A percentile compares a stretch with the other conserved stretches of the same genome.
phyloP scores from a whole-genome alignment of 225 moss, liverwort and hornwort species.

The Climacium dendroides region DNA sequence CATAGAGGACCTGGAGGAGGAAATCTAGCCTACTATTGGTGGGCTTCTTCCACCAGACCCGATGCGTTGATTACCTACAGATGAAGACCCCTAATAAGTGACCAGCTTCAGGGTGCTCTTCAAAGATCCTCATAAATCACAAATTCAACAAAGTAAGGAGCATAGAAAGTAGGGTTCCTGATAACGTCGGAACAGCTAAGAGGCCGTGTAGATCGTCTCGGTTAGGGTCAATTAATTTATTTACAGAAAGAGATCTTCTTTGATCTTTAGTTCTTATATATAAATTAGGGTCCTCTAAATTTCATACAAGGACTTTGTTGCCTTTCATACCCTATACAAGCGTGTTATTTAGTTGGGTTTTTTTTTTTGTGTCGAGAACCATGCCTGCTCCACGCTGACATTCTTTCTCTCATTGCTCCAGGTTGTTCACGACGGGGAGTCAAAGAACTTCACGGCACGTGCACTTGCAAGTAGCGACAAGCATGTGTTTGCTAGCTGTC shows the following conservation, averaged over 20 bases:
- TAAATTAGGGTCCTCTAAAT: neutral
- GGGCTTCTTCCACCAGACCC: neutral
- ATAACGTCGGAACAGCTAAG: neutral
- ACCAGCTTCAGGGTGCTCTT: neutral
- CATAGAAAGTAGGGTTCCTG: neutral
- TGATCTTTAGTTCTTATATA: neutral
- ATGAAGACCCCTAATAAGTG: neutral
- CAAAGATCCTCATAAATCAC: neutral
- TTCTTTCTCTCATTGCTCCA: neutral
- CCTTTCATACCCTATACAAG: neutral
- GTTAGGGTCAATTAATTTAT: no score
- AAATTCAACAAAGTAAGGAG: neutral
- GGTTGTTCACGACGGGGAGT: conserved; percentile 53
- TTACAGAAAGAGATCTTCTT: neutral
- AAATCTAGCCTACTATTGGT: neutral
- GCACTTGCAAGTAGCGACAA: conserved; percentile 51
- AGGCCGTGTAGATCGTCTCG: neutral
- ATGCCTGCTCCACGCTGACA: neutral
- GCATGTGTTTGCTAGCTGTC: conserved; percentile 46
- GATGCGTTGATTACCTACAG: neutral
- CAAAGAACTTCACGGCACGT: conserved; percentile 51
- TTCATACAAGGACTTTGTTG: neutral
- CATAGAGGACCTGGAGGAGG: neutral
- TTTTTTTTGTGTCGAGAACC: neutral
- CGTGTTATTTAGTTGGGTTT: neutral